Conservation (phyloP, 73 alveolate genomes). For the Symbiodinium pilosum region DNA sequence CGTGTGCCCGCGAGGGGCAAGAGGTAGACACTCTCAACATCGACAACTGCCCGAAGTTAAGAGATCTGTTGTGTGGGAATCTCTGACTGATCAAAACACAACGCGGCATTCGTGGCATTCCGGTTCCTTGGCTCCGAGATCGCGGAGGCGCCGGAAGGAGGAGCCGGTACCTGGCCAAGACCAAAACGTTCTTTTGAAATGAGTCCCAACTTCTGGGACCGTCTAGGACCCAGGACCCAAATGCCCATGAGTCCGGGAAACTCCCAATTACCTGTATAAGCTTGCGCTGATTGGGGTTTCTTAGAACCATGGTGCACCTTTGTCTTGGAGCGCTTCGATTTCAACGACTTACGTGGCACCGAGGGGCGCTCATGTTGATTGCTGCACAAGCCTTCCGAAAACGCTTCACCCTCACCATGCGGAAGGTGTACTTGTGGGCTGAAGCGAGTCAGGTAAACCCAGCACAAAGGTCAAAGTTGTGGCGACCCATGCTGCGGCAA, state of each 20-base stretch:
- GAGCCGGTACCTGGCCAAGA: not conserved
- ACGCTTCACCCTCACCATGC: not conserved
- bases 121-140: not conserved
- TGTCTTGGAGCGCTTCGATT: not conserved
- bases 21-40: not conserved
- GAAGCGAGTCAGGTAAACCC: not conserved
- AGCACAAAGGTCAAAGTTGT: not conserved
- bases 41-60: not conserved
- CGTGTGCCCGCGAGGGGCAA: no score
- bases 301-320: not conserved
- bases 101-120: no score
- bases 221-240: no score
- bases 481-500: not conserved
- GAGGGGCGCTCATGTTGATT: not conserved
- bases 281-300: no score
- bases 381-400: not conserved
- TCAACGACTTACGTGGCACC: no score
- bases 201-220: no score
- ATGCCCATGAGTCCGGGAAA: no score
- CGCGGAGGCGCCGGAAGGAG: not conserved
- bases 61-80: not conserved
- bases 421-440: no score
- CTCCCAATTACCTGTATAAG: no score
- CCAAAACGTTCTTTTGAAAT: no score
- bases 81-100: no score